A percentile compares a stretch with the other conserved stretches of the same genome.
phyloP scores from a whole-genome alignment of 2,329 filamentous ascomycete genomes.

The Scedosporium apiospermum region DNA sequence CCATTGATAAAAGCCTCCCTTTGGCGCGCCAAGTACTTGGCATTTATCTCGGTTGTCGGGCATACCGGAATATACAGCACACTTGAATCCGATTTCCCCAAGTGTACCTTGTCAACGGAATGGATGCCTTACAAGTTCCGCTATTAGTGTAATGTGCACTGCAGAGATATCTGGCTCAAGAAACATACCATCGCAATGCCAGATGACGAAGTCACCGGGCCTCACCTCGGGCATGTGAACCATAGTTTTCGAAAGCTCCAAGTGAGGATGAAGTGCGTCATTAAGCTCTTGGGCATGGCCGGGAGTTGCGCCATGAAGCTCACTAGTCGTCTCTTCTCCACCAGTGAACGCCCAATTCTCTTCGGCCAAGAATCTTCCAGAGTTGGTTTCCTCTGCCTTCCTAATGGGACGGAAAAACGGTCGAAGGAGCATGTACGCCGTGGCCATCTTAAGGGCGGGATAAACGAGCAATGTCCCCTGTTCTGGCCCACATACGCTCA shows the following conservation, averaged over 20 bases:
- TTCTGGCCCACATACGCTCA: conserved; percentile 60
- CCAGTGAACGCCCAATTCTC: conserved; percentile 32
- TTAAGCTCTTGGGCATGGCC: conserved; percentile 64
- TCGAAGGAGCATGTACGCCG: conserved; percentile 70
- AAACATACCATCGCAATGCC: conserved; percentile 65
- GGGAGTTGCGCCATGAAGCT: conserved; percentile 60
- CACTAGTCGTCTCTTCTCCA: conserved; percentile 36
- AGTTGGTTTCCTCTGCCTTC: conserved; percentile 48
- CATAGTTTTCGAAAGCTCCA: conserved; percentile 59
- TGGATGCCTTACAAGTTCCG: conserved; percentile 47
- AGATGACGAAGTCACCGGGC: conserved; percentile 71
- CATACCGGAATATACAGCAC: conserved; percentile 87
- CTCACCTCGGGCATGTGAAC: conserved; percentile 58
- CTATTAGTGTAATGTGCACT: conserved; percentile 7
- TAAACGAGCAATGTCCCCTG: conserved; percentile 68
- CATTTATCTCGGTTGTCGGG: conserved; percentile 67
- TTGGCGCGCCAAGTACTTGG: conserved; percentile 61
- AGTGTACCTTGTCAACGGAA: conserved; percentile 71
- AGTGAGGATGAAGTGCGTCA: conserved; percentile 59
- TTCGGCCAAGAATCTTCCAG: conserved; percentile 38
- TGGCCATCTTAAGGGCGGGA: conserved; percentile 65
- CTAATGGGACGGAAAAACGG: conserved; percentile 64
- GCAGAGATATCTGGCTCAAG: conserved; percentile 6
- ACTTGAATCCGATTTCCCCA: conserved; percentile 62
- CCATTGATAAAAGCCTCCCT: conserved; percentile 61